Base-by-base conservation (phyloP, 2,329 filamentous ascomycete species). In the Lecanosticta acicola region DNA sequence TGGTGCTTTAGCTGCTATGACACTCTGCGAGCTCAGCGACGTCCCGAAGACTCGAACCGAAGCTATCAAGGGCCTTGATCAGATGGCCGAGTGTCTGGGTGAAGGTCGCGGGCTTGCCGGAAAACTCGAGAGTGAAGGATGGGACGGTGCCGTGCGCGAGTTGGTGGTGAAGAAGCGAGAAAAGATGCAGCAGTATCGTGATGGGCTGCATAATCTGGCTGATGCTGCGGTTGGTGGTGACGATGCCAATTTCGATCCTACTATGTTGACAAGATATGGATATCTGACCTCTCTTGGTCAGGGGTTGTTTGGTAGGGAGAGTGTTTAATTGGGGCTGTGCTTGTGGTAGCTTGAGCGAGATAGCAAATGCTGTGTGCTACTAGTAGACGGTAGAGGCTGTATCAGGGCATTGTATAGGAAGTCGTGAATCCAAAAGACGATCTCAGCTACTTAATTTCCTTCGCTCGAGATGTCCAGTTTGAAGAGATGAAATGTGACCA, bases 21-120 rank as follows among this genome's bases (percentile, higher is more conserved):
- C 77, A n/a, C 68, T 88, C 3, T 66, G 79, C 39, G 78, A 83
- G 53, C 70, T 87, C 26, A 67, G 68, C 24, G 78, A 76, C 55
- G 66, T 76, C 7, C 74, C 79, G 7, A 71, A 68, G 49, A 79
- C 76, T 2, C 74, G 72, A 36, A 76, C 79, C 3, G 79, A 82
- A 53, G 81, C 81, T 0, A 70, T 70, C 11, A 68, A 70, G 46
- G 69, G 79, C 5, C 70, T 84, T 18, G 74, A 72, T 49, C 72
- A 78, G 18, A 70, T 87, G 21, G 61, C 77, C 4, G 77, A 83
- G 26, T 59, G 75, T 72, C 58, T 68, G 10, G 64, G 63, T 13
- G 60, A 65, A 26, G 66, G 65, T 17, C 74, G 76, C 36, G 60
- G 65, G 37, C 46, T 70, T 37, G 62, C 64, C 18, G 68, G 65